Conservation (phyloP, 2,329 filamentous ascomycete species). For the Curvularia verruculosa region DNA sequence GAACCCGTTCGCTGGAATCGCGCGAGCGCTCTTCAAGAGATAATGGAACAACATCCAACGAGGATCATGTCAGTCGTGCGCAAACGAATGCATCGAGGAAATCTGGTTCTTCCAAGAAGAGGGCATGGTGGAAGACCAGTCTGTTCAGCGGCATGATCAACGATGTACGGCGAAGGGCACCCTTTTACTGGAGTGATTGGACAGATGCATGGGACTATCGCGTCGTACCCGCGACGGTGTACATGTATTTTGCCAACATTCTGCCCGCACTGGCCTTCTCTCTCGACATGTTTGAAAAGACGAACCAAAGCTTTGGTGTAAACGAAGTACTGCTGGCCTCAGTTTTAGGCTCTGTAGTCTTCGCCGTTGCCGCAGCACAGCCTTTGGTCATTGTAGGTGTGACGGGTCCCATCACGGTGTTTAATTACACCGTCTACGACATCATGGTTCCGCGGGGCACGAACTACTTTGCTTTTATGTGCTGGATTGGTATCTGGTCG, state of each 20-base stretch:
- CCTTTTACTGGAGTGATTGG: slow-evolving; percentile 85
- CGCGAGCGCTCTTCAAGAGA: slow-evolving; percentile 14
- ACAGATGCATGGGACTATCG: slow-evolving; percentile 88
- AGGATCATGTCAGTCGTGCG: slow-evolving; percentile 21
- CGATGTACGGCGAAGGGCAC: slow-evolving; percentile 74
- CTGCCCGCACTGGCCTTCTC: slow-evolving; percentile 87
- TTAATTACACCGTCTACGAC: slow-evolving; percentile 92
- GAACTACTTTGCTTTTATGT: slow-evolving; percentile 89
- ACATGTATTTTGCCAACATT: slow-evolving; percentile 97
- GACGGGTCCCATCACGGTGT: slow-evolving; percentile 90
- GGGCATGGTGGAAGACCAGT: slow-evolving; percentile 73
- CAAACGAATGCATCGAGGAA: slow-evolving; percentile 23
- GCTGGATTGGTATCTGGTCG: slow-evolving; percentile 88
- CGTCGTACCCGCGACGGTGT: slow-evolving; percentile 82
- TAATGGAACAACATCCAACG: slow-evolving; percentile 1
- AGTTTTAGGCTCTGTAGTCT: slow-evolving; percentile 81
- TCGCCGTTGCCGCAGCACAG: slow-evolving; percentile 78
- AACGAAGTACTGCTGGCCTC: slow-evolving; percentile 90
- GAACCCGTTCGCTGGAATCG: slow-evolving; percentile 30
- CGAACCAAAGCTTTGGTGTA: slow-evolving; percentile 81
- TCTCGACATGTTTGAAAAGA: slow-evolving; percentile 92
- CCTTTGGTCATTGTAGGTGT: slow-evolving; percentile 91
- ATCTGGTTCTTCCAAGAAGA: slow-evolving; percentile 24
- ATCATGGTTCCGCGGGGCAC: slow-evolving; percentile 79
- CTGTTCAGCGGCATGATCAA: slow-evolving; percentile 80